Evolutionary conservation across 192 early-diverging fungal genomes (phyloP).

Genomic region (Backusella tuberculispora): DNA sequence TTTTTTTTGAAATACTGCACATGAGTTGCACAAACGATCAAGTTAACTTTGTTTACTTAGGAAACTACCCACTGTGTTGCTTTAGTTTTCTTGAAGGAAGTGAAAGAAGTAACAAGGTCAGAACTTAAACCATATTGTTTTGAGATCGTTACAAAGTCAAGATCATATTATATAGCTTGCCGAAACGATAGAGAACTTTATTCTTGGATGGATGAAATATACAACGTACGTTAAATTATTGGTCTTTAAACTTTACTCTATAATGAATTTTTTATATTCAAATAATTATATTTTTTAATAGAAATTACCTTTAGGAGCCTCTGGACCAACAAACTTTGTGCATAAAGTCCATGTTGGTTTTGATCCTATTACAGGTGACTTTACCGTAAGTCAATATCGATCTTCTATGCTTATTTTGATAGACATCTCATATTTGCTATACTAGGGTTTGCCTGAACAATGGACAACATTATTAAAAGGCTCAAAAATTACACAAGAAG

Average conservation of each 20-base stretch:
- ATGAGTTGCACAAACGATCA: not conserved
- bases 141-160: slow-evolving; percentile 89
- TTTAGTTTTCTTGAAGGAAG: slow-evolving; percentile 90
- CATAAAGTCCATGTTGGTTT: slow-evolving; percentile 82
- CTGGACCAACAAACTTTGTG: slow-evolving; percentile 83
- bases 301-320: slow-evolving; percentile 78
- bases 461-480: slow-evolving; percentile 93
- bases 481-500: slow-evolving; percentile 95
- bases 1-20: not conserved
- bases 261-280: not conserved
- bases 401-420: not conserved
- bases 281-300: not conserved
- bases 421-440: not conserved
- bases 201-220: slow-evolving; percentile 98
- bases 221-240: slow-evolving; percentile 60
- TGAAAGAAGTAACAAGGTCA: slow-evolving; percentile 81
- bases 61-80: slow-evolving; percentile 84
- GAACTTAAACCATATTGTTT: slow-evolving; percentile 93
- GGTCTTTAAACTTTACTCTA: not conserved
- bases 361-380: slow-evolving; percentile 64
- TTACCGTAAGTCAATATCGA: slow-evolving; percentile 48
- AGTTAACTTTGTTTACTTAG: slow-evolving; percentile 45
- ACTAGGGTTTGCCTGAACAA: slow-evolving; percentile 88
- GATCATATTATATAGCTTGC: slow-evolving; percentile 90
- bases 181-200: slow-evolving; percentile 97